Base-by-base conservation (phyloP, 768 basidiomycete species). In the Pulveroboletus sp. region DNA sequence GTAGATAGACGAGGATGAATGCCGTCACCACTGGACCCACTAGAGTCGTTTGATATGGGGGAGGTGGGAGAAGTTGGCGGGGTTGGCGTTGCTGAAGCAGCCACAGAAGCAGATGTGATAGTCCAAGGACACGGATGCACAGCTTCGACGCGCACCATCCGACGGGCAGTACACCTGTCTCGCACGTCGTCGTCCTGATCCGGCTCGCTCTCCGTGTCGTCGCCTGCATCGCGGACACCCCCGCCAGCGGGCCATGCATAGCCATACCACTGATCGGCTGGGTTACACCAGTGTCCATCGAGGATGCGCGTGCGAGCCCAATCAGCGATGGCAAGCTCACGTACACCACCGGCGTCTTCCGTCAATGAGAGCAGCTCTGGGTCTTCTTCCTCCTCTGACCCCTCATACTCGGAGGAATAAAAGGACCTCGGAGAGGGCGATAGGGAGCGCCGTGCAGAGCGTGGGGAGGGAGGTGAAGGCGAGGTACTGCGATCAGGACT, bases 281-380 rank as follows among this genome's bases (percentile, higher is more conserved):
- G 88, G 43, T 77, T 83, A 39, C 82, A 66, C 87, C 88, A 90
- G 57, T 81, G 76, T 3, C 88, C 88, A 48, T 90, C 86, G 17
- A 89, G 66, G 42, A 90, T 82, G 41, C 86, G 70, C 18, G 73
- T 75, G 31, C 88, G 73, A 6, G 84, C 84, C 85, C 85, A 89
- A 55, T 86, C 86, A 11, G 76, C 73, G 46, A 89, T 68, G 1
- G 88, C 85, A 39, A 89, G 69, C 17, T 76, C 75, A 27, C 71
- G 69, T 26, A 78, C 70, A 21, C 73, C 72, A 9, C 70, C 70
- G 1, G 73, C 69, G 32, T 78, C 75, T 56, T 79, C 78, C 8
- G 75, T 75, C 51, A 75, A 56, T 0, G 71, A 69, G 31, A 77
- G 66, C 24, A 65, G 51, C 51, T 76, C 75, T 11, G 72, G 68